A percentile compares a stretch with the other conserved stretches of the same genome.
Evolutionary conservation across 2,329 filamentous ascomycete species (phyloP).

Genomic region (Fusarium camptoceras): DNA sequence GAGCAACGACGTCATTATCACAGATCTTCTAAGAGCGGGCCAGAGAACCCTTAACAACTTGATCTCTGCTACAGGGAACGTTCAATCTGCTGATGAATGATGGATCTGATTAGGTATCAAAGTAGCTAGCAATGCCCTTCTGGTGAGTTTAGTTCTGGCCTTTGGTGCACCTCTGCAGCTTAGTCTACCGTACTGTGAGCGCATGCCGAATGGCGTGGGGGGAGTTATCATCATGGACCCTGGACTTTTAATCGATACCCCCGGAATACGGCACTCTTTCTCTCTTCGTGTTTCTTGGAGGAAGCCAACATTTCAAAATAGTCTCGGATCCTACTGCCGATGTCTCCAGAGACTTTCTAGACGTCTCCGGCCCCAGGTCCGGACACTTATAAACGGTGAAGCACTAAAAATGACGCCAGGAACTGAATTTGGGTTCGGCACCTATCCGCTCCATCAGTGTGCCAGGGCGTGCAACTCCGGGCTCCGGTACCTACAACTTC

Average conservation of each 20-base stretch:
- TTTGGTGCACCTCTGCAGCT: background rate
- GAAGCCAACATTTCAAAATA: background rate
- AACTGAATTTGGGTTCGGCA: conserved; percentile 26
- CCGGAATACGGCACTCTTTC: background rate
- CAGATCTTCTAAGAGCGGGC: conserved; percentile 11
- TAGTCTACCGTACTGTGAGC: background rate
- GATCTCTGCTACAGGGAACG: conserved; percentile 22
- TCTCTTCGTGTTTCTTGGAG: background rate
- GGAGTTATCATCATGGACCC: background rate
- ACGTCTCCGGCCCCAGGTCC: conserved; percentile 9
- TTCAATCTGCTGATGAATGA: conserved; percentile 25
- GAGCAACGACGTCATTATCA: conserved; percentile 14
- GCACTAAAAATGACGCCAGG: conserved; percentile 26
- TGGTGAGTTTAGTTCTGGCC: background rate
- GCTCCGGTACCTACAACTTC: conserved; percentile 1
- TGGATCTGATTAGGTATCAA: conserved; percentile 47
- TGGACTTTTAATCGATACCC: background rate
- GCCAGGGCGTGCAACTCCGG: conserved; percentile 22
- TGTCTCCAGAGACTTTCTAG: conserved; percentile 1
- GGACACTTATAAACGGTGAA: conserved; percentile 18
- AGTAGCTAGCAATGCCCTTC: background rate
- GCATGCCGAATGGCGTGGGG: background rate
- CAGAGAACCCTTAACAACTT: conserved; percentile 25
- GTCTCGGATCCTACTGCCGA: conserved; percentile 31
- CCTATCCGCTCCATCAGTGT: conserved; percentile 32